Base-by-base conservation (phyloP, 441 rosid species). In the Aquilaria agallochum region DNA sequence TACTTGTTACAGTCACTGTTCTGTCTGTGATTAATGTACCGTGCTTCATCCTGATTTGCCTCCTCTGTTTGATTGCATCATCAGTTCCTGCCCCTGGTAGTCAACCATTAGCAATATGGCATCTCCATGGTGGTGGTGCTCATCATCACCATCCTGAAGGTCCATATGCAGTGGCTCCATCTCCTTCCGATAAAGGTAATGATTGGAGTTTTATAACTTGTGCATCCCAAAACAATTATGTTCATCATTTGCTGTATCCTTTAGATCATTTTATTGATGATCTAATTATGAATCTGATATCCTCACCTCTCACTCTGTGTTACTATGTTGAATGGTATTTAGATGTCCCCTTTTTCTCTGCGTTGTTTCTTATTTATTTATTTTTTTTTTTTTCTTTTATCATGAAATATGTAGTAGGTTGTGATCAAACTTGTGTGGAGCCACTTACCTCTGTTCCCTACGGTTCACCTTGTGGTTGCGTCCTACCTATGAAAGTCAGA, bases 381-480 rank as follows among this genome's bases (percentile, higher is more conserved):
- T 30, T 12, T 31, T 3, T 46, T 50, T 45, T 60, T 48, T 9
- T 64, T 47, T 59, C 76, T 54, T 63, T 83, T 62, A 73, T 67
- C 27, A 65, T 56, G 55, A 55, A 65, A 65, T 62, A 55, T 71
- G 53, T 80, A 55, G 70, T 86, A 95, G 99, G 90, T 62, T 95
- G 99, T 63, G 90, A 88, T 73, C 95, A 92, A 78, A 69, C 79
- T 51, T 95, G 99, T 50, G 82, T 64, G 64, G 99, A 92, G 64
- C 99, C 99, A 60, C 86, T 89, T 67, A 89, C 98, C 55, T 70
- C 94, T 69, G 53, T 92, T 67, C 96, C 97, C 56, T 92, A 67
- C 66, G 98, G 97, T 65, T 92, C 97, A 66, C 95, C 99, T 46
- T 95, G 99, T 70, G 97, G 97, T 40, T 92, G 99, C 72, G 97